Conservation (phyloP, 306 rosid species). For the Vigna angularis region DNA sequence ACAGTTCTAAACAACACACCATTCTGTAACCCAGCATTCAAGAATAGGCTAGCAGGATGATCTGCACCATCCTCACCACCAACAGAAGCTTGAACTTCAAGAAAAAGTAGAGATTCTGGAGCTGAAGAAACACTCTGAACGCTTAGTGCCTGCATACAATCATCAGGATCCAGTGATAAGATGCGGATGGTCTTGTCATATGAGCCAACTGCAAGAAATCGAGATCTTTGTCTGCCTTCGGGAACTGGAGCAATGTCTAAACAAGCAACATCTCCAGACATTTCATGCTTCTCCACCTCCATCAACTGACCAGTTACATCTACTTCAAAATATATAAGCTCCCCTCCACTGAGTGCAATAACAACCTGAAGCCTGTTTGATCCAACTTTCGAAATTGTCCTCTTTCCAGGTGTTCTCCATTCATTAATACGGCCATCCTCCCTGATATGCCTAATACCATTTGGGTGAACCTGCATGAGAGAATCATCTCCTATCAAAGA, state of each 20-base stretch:
- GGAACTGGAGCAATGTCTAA: conserved; percentile 96
- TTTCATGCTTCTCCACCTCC: conserved; percentile 98
- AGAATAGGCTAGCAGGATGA: conserved; percentile 97
- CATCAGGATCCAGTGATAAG: conserved; percentile 94
- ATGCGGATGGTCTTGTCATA: conserved; percentile 89
- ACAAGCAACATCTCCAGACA: conserved; percentile 97
- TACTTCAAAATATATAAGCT: conserved; percentile 93
- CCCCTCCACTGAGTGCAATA: conserved; percentile 96
- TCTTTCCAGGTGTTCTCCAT: conserved; percentile 99
- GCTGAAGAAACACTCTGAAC: conserved; percentile 91
- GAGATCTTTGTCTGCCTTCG: conserved; percentile 94
- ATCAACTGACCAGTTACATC: conserved; percentile 93
- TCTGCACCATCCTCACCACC: conserved; percentile 99
- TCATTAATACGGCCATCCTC: conserved; percentile 97
- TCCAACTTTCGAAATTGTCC: conserved; percentile 89
- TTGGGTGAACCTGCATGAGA: conserved; percentile 99
- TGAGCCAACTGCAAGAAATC: conserved; percentile 95
- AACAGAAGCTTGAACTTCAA: conserved; percentile 89
- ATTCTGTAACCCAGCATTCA: conserved; percentile 85
- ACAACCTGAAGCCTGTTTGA: conserved; percentile 94
- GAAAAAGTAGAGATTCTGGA: conserved; percentile 96
- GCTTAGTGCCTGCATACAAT: conserved; percentile 88
- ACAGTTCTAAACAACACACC: conserved; percentile 96
- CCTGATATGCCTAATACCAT: conserved; percentile 99
- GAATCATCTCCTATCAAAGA: conserved; percentile 99